These are phyloP conservation scores for Ophiostoma triangulosporum DNA, from an alignment of 2,329 filamentous ascomycete species.

Conservation along the genomic window DNA sequence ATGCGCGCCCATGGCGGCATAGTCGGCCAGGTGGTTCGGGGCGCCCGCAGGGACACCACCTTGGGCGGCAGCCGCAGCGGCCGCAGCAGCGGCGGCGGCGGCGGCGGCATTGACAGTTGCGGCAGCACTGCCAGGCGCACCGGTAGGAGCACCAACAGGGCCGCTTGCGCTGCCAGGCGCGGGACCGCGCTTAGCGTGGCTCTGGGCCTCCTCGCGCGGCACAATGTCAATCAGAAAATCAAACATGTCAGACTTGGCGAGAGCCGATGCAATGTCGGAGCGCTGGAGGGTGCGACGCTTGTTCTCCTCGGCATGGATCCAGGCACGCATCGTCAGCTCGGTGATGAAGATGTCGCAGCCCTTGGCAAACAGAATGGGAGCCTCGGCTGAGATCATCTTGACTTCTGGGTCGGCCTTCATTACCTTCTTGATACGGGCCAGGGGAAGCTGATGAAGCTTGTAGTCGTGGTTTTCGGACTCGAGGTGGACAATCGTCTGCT, in stretches of 20 bases:
- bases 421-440: conserved; percentile 99
- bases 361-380: conserved; percentile 94
- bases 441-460: conserved; percentile 90
- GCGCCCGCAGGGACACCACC: conserved; percentile 35
- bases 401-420: conserved; percentile 99
- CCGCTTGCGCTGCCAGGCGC: conserved; percentile 28
- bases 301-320: conserved; percentile 99
- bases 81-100: conserved; percentile 10
- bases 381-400: conserved; percentile 99
- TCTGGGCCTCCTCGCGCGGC: conserved; percentile 80
- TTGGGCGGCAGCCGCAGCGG: conserved; percentile 21
- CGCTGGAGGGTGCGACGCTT: conserved; percentile 90
- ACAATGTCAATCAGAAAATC: conserved; percentile 99
- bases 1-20: conserved; percentile 43
- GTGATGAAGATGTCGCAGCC: conserved; percentile 99
- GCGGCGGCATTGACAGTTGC: conserved; percentile 32
- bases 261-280: conserved; percentile 88
- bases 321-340: conserved; percentile 96
- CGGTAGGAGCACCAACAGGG: neutral
- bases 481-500: conserved; percentile 91
- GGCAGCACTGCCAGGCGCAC: conserved; percentile 28
- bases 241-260: conserved; percentile 99
- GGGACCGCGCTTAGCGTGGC: conserved; percentile 64
- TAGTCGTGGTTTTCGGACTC: conserved; percentile 95
- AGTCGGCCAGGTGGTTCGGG: conserved; percentile 46